Evolutionary conservation across 2,329 filamentous ascomycete genomes (phyloP).

Genomic region (Escovopsis sp.): DNA sequence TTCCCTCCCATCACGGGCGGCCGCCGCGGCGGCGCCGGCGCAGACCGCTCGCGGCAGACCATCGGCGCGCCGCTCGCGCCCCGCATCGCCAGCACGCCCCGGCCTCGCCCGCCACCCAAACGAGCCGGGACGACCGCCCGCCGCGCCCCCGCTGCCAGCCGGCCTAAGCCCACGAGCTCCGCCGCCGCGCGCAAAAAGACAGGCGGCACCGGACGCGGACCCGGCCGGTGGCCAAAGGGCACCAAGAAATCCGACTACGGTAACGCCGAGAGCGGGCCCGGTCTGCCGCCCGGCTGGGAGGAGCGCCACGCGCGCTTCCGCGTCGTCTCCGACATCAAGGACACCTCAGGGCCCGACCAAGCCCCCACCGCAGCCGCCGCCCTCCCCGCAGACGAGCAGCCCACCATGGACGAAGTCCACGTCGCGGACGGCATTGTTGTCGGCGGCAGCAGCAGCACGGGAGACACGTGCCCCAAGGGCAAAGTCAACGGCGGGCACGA

Average conservation of each 20-base stretch:
- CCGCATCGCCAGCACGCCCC: conserved; percentile 20
- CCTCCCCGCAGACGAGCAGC: conserved; percentile 9
- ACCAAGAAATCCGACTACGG: conserved; percentile 55
- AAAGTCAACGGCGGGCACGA: neutral
- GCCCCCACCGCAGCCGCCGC: too few relatives aligned
- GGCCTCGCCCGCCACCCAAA: conserved; percentile 23
- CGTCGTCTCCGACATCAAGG: neutral
- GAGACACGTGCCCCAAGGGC: neutral
- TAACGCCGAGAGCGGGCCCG: conserved; percentile 49
- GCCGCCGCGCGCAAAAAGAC: conserved; percentile 35
- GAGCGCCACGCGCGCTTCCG: conserved; percentile 13
- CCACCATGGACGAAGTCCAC: conserved; percentile 18
- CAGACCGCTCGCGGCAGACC: conserved; percentile 27
- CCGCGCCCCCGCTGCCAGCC: conserved; percentile 12
- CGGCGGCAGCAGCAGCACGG: conserved; percentile 5
- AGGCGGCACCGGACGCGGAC: conserved; percentile 48
- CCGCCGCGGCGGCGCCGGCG: conserved; percentile 26
- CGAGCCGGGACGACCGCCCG: conserved; percentile 19
- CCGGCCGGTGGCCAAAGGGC: conserved; percentile 51
- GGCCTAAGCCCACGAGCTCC: conserved; percentile 24
- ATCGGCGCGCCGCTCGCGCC: conserved; percentile 23
- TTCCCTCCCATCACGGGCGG: conserved; percentile 48
- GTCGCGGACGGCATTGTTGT: conserved; percentile 13
- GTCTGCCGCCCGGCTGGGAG: conserved; percentile 42
- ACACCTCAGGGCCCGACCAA: neutral